Base-by-base conservation (phyloP, 208 protist species). In the Herpetomonas tarakana region DNA sequence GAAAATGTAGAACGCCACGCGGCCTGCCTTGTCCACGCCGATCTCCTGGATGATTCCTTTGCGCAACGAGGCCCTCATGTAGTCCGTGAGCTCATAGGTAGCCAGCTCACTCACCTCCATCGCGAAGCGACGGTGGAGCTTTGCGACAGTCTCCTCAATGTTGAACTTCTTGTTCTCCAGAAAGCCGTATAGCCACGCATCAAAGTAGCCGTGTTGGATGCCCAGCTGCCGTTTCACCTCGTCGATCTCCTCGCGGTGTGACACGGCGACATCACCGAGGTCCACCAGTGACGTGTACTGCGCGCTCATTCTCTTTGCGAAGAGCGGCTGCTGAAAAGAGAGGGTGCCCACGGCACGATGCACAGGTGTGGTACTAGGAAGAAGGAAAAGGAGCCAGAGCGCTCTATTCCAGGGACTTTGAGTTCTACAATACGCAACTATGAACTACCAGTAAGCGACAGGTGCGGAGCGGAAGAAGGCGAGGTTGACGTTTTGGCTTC, bases 141-240 rank as follows among this genome's bases (percentile, higher is more conserved):
- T 91, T 11, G 65, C 68, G 12, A 91, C 78, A 12, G 84, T 86
- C 46, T 88, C 80, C 6, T 83, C 64, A 18, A 91, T 60, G 44
- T 85, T 58, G 39, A 86, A 92, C 44, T 92, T 86, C 49, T 92
- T 92, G 58, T 92, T 92, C 55, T 88, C 81, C 7, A 92, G 62
- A 39, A 92, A 92, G 9, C 78, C 72, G 55, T 92, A 92, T 0
- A 92, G 69, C 81, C 85, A 92, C 46, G 71, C 71, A 21, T 88
- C 81, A 41, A 81, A 81, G 52, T 83, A 73, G 58, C 67, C 66
- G 57, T 83, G 71, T 0, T 35, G 51, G 50, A 89, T 81, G 50
- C 68, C 64, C 0, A 89, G n/a, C 19, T 64, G 71, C 12, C 47
- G 26, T 64, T 86, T 85, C 62, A 86, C 75, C 65, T 81, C 75